A percentile compares a stretch with the other conserved stretches of the same genome.
These are phyloP conservation scores for Coemansia sp. DNA, from an alignment of 192 early-diverging fungal genomes.

Conservation along the genomic window DNA sequence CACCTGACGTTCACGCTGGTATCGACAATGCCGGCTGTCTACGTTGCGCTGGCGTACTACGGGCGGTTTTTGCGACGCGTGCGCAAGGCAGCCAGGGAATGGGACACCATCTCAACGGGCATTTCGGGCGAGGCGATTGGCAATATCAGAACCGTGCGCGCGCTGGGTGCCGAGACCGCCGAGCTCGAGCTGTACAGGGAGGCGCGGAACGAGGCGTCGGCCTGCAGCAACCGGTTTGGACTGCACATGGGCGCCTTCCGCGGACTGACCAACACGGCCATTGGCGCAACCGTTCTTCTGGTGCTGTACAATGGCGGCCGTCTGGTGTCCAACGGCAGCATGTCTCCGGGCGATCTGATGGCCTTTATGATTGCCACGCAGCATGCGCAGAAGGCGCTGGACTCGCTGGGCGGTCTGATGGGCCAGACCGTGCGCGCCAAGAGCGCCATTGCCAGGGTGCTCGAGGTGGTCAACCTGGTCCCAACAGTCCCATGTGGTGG, in stretches of 20 bases:
- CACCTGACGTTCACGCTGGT: conserved; percentile 58
- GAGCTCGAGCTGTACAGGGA: conserved; percentile 56
- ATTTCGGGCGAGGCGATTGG: conserved; percentile 60
- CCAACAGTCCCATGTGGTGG: conserved; percentile 49
- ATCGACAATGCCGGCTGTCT: conserved; percentile 56
- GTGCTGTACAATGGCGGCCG: conserved; percentile 58
- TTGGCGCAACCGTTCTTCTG: conserved; percentile 59
- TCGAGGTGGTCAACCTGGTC: conserved; percentile 51
- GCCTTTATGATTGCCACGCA: conserved; percentile 65
- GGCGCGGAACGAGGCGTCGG: conserved; percentile 44
- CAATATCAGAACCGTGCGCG: conserved; percentile 63
- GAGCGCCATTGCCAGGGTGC: conserved; percentile 57
- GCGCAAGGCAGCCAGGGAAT: conserved; percentile 39
- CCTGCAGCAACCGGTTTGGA: conserved; percentile 54
- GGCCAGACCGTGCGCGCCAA: conserved; percentile 62
- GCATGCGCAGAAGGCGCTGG: conserved; percentile 61
- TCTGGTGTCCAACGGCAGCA: conserved; percentile 53
- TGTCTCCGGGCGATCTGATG: conserved; percentile 62
- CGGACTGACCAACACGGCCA: conserved; percentile 61
- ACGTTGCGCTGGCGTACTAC: conserved; percentile 56
- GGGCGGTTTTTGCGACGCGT: conserved; percentile 59
- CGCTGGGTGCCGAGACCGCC: conserved; percentile 60
- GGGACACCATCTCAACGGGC: conserved; percentile 58
- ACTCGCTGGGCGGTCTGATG: conserved; percentile 60
- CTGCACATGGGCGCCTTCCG: conserved; percentile 65